These are phyloP conservation scores for Arabidopsis arenosa DNA, from an alignment of 345 rosid species.

Conservation along the genomic window DNA sequence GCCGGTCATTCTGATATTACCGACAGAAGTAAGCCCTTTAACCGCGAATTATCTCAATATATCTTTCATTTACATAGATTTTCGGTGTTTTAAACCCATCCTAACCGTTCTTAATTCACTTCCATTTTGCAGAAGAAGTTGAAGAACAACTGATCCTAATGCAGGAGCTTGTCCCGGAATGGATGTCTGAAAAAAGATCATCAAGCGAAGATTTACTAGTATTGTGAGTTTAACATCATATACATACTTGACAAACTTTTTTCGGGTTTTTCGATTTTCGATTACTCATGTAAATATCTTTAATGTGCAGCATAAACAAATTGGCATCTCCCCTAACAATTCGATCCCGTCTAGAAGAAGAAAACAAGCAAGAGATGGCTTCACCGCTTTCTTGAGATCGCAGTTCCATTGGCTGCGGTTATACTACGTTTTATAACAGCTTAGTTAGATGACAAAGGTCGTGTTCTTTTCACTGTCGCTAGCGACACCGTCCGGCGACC, in stretches of 20 bases:
- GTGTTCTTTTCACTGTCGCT: too few relatives aligned
- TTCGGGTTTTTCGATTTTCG: not conserved
- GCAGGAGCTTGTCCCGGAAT: slow-evolving; percentile 80
- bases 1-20: slow-evolving; percentile 60
- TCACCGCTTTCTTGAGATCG: not conserved
- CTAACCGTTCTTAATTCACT: not conserved
- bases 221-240: slow-evolving; percentile 52
- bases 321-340: slow-evolving; percentile 53
- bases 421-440: not conserved
- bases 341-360: slow-evolving; percentile 55
- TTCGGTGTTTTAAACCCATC: not conserved
- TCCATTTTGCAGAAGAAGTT: slow-evolving; percentile 61
- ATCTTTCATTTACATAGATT: not conserved
- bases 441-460: not conserved
- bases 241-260: not conserved
- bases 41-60: not conserved
- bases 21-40: slow-evolving; percentile 65
- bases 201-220: slow-evolving; percentile 67
- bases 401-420: not conserved
- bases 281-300: slow-evolving; percentile 1
- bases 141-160: slow-evolving; percentile 75
- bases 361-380: slow-evolving; percentile 43
- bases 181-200: slow-evolving; percentile 75
- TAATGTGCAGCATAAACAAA: slow-evolving; percentile 66
- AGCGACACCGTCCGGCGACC: too few relatives aligned